A percentile compares a stretch with the other conserved stretches of the same genome.
Conservation (phyloP, 2,329 filamentous ascomycete genomes). For the Penicillium sp. region DNA sequence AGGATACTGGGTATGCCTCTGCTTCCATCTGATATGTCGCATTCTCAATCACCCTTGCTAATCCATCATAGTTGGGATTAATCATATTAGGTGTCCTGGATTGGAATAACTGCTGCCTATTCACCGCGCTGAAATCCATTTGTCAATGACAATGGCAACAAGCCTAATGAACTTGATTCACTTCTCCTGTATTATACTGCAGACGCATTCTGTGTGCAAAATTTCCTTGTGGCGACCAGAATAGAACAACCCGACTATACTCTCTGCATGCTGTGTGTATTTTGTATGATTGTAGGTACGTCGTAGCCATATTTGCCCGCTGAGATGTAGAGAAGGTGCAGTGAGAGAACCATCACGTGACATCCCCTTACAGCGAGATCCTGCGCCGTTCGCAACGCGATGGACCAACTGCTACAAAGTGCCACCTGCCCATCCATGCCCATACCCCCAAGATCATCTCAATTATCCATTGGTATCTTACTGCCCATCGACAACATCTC, state of each 20-base stretch:
- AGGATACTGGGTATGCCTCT: conserved; percentile 65
- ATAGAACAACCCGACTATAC: conserved; percentile 9
- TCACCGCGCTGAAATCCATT: background rate
- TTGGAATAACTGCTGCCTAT: background rate
- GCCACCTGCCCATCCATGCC: background rate
- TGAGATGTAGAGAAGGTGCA: too few species aligned
- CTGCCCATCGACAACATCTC: too few species aligned
- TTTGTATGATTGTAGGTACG: too few species aligned
- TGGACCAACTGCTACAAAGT: too few species aligned
- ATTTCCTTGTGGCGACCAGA: conserved; percentile 14
- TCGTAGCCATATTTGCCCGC: too few species aligned
- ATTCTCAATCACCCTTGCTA: conserved; percentile 3
- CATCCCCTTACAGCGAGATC: too few species aligned
- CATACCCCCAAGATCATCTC: too few species aligned
- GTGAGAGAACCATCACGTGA: too few species aligned
- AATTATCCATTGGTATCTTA: too few species aligned
- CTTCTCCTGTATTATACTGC: conserved; percentile 26
- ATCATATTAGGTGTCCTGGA: conserved; percentile 4
- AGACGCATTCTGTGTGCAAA: conserved; percentile 10
- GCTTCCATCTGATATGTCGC: background rate
- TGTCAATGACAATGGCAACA: background rate
- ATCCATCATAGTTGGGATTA: conserved; percentile 30
- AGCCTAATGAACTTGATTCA: background rate
- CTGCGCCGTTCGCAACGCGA: too few species aligned
- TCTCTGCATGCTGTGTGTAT: too few species aligned